Evolutionary conservation across 352 stramenopile species (phyloP), one percentile per base, ranked within the genome.

Genomic region (Globisporangium uncinulatum): DNA sequence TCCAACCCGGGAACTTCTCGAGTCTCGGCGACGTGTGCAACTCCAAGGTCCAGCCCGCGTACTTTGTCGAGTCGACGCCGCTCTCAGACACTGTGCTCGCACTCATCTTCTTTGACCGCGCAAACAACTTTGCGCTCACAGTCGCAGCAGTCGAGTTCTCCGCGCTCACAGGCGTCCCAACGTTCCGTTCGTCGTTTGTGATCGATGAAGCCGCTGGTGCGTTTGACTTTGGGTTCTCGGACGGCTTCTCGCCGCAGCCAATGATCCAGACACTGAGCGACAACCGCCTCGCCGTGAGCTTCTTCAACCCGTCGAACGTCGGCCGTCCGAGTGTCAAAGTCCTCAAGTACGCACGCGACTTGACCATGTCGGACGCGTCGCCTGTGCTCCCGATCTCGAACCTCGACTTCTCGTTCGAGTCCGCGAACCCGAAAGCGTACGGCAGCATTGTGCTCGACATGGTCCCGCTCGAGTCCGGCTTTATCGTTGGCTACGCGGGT

Each of bases 311-410:
- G 17, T 76, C 76, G 43, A 86, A 86, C 70, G 62, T 59, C 15
- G 82, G 76, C 63, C 87, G 85, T 58, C 82, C 82, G 14, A 90
- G 77, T 59, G 68, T 89, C 65, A 84, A 87, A 69, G 70, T 92
- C 42, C 61, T 92, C 58, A 74, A 84, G 69, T 86, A 74, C 70
- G 63, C 73, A 24, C 69, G 72, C 45, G 79, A 89, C 52, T 49
- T 87, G 41, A 71, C 74, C 17, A 70, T 92, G 21, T 48, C 57
- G 37, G 71, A 72, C 24, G 61, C 69, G 14, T 89, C 82, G 50
- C 76, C 79, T 0, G 71, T 76, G 54, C 64, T 92, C 4, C 82
- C 79, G 10, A 71, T 92, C 54, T 74, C 79, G 14, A 92, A 90
- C 64, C 73, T 66, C 29, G 79, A 90, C 67, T 92, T 86, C 65